Base-by-base conservation (phyloP, 352 stramenopile species). In the Proteromonas lacertae region DNA sequence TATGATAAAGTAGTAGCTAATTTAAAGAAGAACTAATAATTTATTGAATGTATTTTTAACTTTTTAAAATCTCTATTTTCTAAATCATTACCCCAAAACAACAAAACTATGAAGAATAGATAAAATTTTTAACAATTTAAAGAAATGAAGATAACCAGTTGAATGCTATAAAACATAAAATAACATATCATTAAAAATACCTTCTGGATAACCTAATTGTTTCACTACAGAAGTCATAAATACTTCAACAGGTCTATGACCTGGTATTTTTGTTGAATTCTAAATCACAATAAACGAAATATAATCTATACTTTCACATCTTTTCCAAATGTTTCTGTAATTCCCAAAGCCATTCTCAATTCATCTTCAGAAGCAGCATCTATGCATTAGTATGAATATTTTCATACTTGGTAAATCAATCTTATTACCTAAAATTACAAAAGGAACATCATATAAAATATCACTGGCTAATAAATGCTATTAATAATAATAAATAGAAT, bases 201-300 rank as follows among this genome's bases (percentile, higher is more conserved):
- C 84, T 57, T 94, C 84, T 29, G 81, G 75, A 53, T 95, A 94
- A 32, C 81, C 80, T 75, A 94, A 93, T 66, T 76, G 70, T 62
- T 78, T 69, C 44, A 92, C 75, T 20, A 99, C 87, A 41, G 77
- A 94, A 54, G 84, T 97, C 87, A 97, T 97, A 67, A 93, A 99
- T 29, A 99, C 62, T 53, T 99, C 87, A 44, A 97, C 93, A 22
- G 75, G 73, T 17, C 35, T 65, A 32, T 64, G 44, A 14, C 48
- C 51, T 22, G 51, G 44, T 31, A 53, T 56, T 21, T 43, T 51
- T 26, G 38, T 29, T 6, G 36, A 29, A 31, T 33, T 37, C 7
- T 5, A n/a, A 7, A 1, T n/a, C 8, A 16, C 28, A 32, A 14
- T 17, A 13, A 17, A 13, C 4, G 8, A 20, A 19, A 37, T 4